Conservation (phyloP, 768 basidiomycete genomes). For the Psilocybe azurescens region DNA sequence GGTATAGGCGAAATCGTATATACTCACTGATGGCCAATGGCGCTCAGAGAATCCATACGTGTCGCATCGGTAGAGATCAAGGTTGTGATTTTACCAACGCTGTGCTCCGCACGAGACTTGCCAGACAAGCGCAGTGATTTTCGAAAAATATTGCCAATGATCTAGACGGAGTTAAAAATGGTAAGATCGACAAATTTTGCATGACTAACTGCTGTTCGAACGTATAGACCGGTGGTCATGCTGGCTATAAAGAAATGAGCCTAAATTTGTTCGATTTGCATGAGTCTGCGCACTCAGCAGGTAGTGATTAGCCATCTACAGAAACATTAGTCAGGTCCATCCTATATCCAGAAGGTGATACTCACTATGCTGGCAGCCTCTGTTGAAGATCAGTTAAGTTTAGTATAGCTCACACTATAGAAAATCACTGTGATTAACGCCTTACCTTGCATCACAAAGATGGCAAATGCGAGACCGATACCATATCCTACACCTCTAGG, state of each 20-base stretch:
- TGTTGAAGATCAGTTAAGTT: slow-evolving; percentile 18
- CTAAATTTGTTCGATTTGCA: background rate
- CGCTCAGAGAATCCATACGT: slow-evolving; percentile 55
- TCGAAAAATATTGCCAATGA: slow-evolving; percentile 58
- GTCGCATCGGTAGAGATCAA: slow-evolving; percentile 71
- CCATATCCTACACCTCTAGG: slow-evolving; percentile 64
- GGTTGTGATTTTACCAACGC: slow-evolving; percentile 70
- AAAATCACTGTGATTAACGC: background rate
- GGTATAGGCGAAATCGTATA: background rate
- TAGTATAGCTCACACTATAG: background rate
- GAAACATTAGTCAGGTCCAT: background rate
- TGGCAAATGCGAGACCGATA: slow-evolving; percentile 60
- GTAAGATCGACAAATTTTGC: background rate
- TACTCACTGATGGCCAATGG: slow-evolving; percentile 46
- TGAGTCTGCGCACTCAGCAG: slow-evolving; percentile 36
- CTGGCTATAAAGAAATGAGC: slow-evolving; percentile 33
- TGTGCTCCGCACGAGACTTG: slow-evolving; percentile 59
- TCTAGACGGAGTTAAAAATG: slow-evolving; percentile 22
- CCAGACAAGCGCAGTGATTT: slow-evolving; percentile 74
- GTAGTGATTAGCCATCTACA: slow-evolving; percentile 51
- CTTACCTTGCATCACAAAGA: slow-evolving; percentile 67
- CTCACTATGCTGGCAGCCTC: slow-evolving; percentile 47
- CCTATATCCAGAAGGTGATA: background rate
- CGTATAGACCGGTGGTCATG: slow-evolving; percentile 51
- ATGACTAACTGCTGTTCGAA: slow-evolving; percentile 51